Evolutionary conservation across 169 alveolate species (phyloP).

Genomic region (Eimeria necatrix): DNA sequence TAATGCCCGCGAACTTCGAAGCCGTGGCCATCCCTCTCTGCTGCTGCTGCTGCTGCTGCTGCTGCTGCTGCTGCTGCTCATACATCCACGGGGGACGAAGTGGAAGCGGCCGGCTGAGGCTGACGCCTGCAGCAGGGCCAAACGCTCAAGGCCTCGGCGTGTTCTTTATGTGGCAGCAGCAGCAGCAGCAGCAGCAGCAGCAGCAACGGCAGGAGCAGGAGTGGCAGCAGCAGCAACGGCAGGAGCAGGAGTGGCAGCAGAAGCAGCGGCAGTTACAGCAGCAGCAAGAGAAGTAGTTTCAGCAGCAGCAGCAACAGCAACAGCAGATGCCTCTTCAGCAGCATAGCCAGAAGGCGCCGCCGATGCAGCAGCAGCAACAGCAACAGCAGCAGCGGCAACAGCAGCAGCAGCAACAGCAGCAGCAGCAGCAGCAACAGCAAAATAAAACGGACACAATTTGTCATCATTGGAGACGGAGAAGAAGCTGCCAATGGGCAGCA

Average conservation of each 20-base stretch:
- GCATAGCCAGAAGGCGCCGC: not conserved
- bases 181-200: not conserved
- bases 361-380: not conserved
- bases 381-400: not conserved
- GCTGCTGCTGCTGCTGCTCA: conserved; percentile 32
- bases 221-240: not conserved
- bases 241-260: not conserved
- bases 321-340: not conserved
- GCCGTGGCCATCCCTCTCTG: not conserved
- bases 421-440: not conserved
- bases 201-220: not conserved
- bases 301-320: not conserved
- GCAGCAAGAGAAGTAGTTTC: not conserved
- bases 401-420: not conserved
- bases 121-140: not conserved
- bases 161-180: not conserved
- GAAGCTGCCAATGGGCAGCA: conserved; percentile 4
- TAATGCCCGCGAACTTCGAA: not conserved
- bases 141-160: not conserved
- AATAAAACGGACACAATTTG: not conserved
- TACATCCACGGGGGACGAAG: not conserved
- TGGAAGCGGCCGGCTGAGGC: not conserved
- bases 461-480: not conserved
- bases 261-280: not conserved
- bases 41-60: conserved; percentile 23